Conservation (phyloP, 208 protist species). For the Zelonia costaricensis region DNA sequence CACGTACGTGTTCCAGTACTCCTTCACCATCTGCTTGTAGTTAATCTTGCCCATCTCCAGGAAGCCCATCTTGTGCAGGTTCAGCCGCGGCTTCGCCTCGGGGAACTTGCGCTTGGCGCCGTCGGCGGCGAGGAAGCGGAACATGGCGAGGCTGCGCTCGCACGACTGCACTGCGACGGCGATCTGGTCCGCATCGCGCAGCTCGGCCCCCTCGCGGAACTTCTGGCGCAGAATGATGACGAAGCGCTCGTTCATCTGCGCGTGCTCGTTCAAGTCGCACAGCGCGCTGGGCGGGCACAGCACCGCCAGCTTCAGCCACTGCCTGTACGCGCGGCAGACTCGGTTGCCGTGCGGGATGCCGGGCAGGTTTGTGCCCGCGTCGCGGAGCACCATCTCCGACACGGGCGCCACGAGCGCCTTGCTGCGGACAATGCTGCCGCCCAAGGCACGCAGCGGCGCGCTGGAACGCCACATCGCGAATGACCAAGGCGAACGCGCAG, state of each 20-base stretch:
- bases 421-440: conserved; percentile 45
- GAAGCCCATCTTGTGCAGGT: conserved; percentile 89
- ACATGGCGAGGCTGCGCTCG: conserved; percentile 85
- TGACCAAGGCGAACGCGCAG: background rate
- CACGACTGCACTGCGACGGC: conserved; percentile 81
- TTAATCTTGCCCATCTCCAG: conserved; percentile 87
- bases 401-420: conserved; percentile 62
- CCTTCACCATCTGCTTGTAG: conserved; percentile 88
- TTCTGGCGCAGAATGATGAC: conserved; percentile 88
- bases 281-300: conserved; percentile 76
- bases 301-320: conserved; percentile 89
- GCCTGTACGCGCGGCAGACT: conserved; percentile 75
- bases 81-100: conserved; percentile 77
- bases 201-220: conserved; percentile 75
- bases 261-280: conserved; percentile 86
- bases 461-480: conserved; percentile 21
- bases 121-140: conserved; percentile 79
- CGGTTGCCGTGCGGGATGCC: conserved; percentile 80
- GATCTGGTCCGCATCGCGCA: conserved; percentile 82
- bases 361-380: conserved; percentile 74
- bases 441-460: conserved; percentile 15
- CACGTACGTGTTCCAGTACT: conserved; percentile 91
- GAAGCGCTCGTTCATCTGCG: conserved; percentile 91
- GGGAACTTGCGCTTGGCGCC: conserved; percentile 84
- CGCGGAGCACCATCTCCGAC: conserved; percentile 43